A percentile compares a stretch with the other conserved stretches of the same genome.
Evolutionary conservation across 1,139 yeast genomes (phyloP).

Genomic region (Suhomyces terraborum): DNA sequence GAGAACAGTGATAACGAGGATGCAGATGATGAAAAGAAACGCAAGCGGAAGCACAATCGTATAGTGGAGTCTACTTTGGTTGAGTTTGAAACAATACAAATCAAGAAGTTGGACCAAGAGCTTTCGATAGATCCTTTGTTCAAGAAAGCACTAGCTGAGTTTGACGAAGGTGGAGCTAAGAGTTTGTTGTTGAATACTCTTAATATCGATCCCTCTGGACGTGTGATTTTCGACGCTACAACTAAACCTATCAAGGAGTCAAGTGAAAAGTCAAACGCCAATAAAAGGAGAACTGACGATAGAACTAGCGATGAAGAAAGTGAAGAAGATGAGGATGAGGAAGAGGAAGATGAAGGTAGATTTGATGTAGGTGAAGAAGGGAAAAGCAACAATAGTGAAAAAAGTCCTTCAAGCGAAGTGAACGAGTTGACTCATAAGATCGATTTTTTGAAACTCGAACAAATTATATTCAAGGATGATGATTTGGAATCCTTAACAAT

Average conservation of each 20-base stretch:
- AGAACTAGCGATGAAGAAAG: conserved; percentile 11
- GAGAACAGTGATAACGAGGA: conserved; percentile 25
- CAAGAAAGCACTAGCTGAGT: conserved; percentile 85
- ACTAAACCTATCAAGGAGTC: conserved; percentile 28
- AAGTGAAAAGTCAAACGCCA: conserved; percentile 7
- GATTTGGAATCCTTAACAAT: conserved; percentile 44
- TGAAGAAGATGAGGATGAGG: conserved; percentile 17
- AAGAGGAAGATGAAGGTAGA: no score
- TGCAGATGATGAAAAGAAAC: conserved; percentile 24
- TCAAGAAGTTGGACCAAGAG: conserved; percentile 76
- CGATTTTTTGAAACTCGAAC: conserved; percentile 23
- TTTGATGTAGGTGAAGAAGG: no score
- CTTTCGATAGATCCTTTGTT: conserved; percentile 84
- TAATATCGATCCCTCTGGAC: conserved; percentile 55
- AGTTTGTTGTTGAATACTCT: conserved; percentile 76
- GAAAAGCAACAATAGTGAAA: no score
- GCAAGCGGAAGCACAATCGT: conserved; percentile 41
- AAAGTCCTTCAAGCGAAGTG: conserved; percentile 15
- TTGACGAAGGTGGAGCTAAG: conserved; percentile 95
- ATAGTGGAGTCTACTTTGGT: conserved; percentile 49
- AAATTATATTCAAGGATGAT: conserved; percentile 33
- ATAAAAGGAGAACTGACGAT: background rate
- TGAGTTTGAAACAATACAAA: conserved; percentile 59
- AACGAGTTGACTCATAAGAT: conserved; percentile 16
- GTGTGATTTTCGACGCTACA: conserved; percentile 65